Percentiles rank a stretch among this genome's conserved stretches.
These are phyloP conservation scores for Tetrapisispora pingtungensis DNA, from an alignment of 805 yeast species.

Conservation along the genomic window DNA sequence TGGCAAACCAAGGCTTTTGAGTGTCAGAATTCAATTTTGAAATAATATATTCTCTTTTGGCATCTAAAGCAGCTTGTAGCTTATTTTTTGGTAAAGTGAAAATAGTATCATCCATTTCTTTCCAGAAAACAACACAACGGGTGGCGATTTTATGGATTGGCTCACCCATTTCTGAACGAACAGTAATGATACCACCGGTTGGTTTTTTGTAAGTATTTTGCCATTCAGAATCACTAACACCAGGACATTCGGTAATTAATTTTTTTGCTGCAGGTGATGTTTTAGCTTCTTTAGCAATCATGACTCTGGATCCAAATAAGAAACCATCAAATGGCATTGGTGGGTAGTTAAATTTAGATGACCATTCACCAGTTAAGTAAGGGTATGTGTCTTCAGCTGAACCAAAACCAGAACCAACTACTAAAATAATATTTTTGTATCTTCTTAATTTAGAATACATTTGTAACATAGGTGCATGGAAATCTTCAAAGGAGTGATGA, in stretches of 20 bases:
- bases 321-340: slow-evolving; percentile 99
- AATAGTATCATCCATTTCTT: slow-evolving; percentile 89
- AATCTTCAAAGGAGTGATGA: slow-evolving; percentile 97
- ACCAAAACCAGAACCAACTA: slow-evolving; percentile 99
- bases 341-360: slow-evolving; percentile 77
- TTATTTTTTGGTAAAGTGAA: slow-evolving; percentile 86
- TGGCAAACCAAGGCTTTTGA: slow-evolving; percentile 97
- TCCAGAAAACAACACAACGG: slow-evolving; percentile 95
- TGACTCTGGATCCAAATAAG: slow-evolving; percentile 89
- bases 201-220: slow-evolving; percentile 89
- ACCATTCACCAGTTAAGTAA: slow-evolving; percentile 95
- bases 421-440: slow-evolving; percentile 74
- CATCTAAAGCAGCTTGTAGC: slow-evolving; percentile 65
- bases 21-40: slow-evolving; percentile 80
- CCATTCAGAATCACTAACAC: slow-evolving; percentile 86
- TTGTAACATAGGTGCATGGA: slow-evolving; percentile 94
- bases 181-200: slow-evolving; percentile 95
- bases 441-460: slow-evolving; percentile 94
- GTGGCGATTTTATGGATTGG: slow-evolving; percentile 98
- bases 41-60: slow-evolving; percentile 82
- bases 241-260: slow-evolving; percentile 82
- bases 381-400: slow-evolving; percentile 95
- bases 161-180: slow-evolving; percentile 98
- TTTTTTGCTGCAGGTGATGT: slow-evolving; percentile 90
- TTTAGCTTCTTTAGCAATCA: slow-evolving; percentile 94